Conservation (phyloP, 2,329 filamentous ascomycete genomes). For the Dactylella cylindrospora region DNA sequence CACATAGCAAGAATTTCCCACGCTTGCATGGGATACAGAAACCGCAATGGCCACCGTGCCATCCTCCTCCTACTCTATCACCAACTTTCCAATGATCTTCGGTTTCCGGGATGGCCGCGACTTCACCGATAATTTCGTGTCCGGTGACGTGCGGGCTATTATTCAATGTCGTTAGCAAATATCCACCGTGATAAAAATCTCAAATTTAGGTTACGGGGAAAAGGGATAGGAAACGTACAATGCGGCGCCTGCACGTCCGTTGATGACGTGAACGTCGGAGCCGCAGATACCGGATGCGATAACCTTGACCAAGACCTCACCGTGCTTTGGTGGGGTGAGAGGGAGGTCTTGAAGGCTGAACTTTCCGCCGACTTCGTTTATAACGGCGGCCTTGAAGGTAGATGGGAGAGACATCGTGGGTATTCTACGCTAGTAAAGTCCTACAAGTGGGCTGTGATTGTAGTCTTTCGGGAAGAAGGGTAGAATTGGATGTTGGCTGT, state of each 20-base stretch:
- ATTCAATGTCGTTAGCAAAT: not conserved
- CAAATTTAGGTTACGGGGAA: too few relatives aligned
- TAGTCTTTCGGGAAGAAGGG: too few relatives aligned
- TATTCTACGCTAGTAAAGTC: too few relatives aligned
- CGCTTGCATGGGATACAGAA: constrained; percentile 65
- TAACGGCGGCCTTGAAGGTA: constrained; percentile 35
- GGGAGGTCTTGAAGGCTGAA: constrained; percentile 23
- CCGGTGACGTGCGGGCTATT: constrained; percentile 63
- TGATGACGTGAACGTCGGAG: constrained; percentile 57
- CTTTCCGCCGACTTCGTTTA: constrained; percentile 21
- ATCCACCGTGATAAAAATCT: too few relatives aligned
- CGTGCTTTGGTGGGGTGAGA: constrained; percentile 48
- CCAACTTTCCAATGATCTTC: constrained; percentile 64
- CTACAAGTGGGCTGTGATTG: too few relatives aligned
- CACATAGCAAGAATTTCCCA: constrained; percentile 69
- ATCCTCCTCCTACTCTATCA: constrained; percentile 67
- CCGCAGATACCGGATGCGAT: constrained; percentile 69
- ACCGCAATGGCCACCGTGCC: constrained; percentile 68
- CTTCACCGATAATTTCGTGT: constrained; percentile 70
- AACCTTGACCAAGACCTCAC: constrained; percentile 64
- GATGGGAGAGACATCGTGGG: constrained; percentile 27
- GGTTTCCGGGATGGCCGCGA: constrained; percentile 62
- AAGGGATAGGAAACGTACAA: constrained; percentile 11
- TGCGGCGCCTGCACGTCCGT: constrained; percentile 19
- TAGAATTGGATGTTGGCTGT: too few relatives aligned